Conservation (phyloP, 208 protist species). For the Leishmania mexicana region DNA sequence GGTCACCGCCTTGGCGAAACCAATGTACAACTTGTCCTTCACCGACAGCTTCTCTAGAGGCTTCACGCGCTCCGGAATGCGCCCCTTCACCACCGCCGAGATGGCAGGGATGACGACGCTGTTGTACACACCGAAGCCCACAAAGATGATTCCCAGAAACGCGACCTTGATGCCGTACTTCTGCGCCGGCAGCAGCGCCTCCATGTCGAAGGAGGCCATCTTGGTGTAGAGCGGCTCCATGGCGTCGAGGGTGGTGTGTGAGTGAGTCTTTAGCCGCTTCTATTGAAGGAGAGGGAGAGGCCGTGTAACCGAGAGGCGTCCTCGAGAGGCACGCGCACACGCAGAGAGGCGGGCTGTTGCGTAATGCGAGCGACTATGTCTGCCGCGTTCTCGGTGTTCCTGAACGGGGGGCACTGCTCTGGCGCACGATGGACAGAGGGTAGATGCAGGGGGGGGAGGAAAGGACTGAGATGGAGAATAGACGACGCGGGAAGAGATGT, state of each 20-base stretch:
- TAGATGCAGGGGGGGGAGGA: background rate
- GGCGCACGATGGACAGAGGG: background rate
- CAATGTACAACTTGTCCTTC: slow-evolving; percentile 66
- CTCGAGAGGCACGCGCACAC: background rate
- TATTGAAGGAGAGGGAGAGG: slow-evolving; percentile 1
- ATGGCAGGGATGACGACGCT: slow-evolving; percentile 53
- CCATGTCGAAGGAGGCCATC: slow-evolving; percentile 10
- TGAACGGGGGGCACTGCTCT: background rate
- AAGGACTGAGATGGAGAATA: background rate
- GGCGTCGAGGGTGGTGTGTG: background rate
- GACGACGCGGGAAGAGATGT: background rate
- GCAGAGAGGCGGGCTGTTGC: background rate
- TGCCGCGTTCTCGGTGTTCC: background rate
- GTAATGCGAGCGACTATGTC: background rate
- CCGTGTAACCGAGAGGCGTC: background rate
- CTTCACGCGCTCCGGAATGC: slow-evolving; percentile 47
- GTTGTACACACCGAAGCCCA: slow-evolving; percentile 73
- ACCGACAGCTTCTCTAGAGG: slow-evolving; percentile 45
- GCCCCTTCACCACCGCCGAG: slow-evolving; percentile 28
- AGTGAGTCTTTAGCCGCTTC: background rate
- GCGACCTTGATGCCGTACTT: slow-evolving; percentile 26
- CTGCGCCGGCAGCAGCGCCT: slow-evolving; percentile 17
- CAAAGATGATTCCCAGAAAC: slow-evolving; percentile 50
- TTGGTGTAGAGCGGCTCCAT: slow-evolving; percentile 8
- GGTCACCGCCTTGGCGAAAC: slow-evolving; percentile 56